A percentile compares a stretch with the other conserved stretches of the same genome.
phyloP scores from a whole-genome alignment of 495 filamentous ascomycete genomes.

The Penicillium macrosclerotiorum region DNA sequence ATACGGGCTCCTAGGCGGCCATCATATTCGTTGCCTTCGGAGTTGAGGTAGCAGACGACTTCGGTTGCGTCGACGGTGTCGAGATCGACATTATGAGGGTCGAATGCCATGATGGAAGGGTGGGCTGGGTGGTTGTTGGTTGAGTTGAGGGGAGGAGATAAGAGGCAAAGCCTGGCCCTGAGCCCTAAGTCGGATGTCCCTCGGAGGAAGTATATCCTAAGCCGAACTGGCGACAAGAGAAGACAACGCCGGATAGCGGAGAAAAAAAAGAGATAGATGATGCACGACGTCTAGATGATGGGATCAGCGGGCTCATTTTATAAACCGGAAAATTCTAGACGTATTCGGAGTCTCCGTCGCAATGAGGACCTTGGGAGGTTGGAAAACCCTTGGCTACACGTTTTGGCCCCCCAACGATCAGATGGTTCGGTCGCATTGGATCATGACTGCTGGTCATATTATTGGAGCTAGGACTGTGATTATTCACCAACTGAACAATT shows the following conservation, averaged over 20 bases:
- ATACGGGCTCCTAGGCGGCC: constrained; percentile 42
- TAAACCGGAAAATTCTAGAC: constrained; percentile 10
- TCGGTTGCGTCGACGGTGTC: constrained; percentile 29
- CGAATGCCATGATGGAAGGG: constrained; percentile 28
- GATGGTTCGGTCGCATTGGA: constrained; percentile 1
- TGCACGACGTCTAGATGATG: not conserved
- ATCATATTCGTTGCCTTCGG: constrained; percentile 40
- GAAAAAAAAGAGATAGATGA: constrained; percentile 1
- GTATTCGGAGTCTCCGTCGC: constrained; percentile 13
- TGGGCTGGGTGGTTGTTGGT: not conserved
- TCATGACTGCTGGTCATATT: not conserved
- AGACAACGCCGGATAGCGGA: no score
- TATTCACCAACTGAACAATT: no score
- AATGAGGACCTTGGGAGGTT: constrained; percentile 26
- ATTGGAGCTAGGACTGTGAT: not conserved
- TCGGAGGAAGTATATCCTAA: no score
- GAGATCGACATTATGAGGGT: constrained; percentile 41
- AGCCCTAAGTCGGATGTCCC: no score
- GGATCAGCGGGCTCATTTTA: constrained; percentile 17
- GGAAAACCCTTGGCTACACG: no score
- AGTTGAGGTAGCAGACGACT: constrained; percentile 37
- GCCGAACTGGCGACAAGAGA: no score
- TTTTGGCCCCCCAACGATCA: constrained; percentile 15
- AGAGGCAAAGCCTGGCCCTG: no score
- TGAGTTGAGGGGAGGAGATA: no score